phyloP scores from a whole-genome alignment of 768 basidiomycete species.

The Serendipita indica region DNA sequence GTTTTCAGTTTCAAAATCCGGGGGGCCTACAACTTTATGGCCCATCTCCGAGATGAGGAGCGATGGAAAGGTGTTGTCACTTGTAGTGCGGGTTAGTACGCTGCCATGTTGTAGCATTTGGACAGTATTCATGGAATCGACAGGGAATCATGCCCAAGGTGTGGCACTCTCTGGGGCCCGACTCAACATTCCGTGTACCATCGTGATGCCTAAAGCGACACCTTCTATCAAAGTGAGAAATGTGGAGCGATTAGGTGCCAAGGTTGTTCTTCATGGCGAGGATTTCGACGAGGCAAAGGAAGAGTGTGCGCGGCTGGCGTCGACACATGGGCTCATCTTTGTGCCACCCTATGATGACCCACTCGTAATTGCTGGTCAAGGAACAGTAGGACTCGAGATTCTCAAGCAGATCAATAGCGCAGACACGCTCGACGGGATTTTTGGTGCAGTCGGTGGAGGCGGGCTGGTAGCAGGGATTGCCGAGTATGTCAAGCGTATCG shows the following conservation, averaged over 20 bases:
- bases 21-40: constrained; percentile 99
- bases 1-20: constrained; percentile 99
- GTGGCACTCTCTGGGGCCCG: constrained; percentile 88
- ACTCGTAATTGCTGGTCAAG: constrained; percentile 91
- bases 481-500: constrained; percentile 87
- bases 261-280: constrained; percentile 77
- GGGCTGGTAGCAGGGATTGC: constrained; percentile 83
- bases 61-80: constrained; percentile 96
- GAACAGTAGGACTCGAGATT: constrained; percentile 88
- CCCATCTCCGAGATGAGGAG: constrained; percentile 69
- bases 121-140: neutral
- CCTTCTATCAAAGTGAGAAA: constrained; percentile 94
- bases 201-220: constrained; percentile 93
- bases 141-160: constrained; percentile 98
- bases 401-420: constrained; percentile 69
- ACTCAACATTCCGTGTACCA: constrained; percentile 88
- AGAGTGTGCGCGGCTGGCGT: constrained; percentile 79
- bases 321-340: constrained; percentile 61
- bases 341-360: constrained; percentile 98
- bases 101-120: constrained; percentile 23
- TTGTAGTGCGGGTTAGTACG: constrained; percentile 90
- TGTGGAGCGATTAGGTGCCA: constrained; percentile 87
- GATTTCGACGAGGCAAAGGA: constrained; percentile 96
- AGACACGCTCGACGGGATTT: constrained; percentile 67
- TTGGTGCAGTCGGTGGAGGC: constrained; percentile 87